Conservation (phyloP, 2,329 filamentous ascomycete species). For the Hysterium pulicare region DNA sequence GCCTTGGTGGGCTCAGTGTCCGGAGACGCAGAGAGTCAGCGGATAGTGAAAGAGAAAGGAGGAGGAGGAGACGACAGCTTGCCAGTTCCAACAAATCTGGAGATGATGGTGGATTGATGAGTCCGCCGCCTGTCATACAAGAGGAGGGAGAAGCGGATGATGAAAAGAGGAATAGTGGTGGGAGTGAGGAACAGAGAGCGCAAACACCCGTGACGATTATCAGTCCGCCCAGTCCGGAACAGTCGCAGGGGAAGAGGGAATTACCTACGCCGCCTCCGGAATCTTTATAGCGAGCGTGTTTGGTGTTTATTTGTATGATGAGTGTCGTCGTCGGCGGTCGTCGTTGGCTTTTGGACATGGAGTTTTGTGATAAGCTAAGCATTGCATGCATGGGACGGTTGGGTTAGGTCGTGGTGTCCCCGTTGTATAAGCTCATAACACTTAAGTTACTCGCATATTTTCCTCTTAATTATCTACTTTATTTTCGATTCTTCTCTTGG, state of each 20-base stretch:
- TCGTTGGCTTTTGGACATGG: too few species aligned
- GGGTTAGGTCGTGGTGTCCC: too few species aligned
- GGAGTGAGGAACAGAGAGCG: conserved; percentile 4
- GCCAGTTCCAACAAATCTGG: conserved; percentile 31
- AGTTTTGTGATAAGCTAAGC: too few species aligned
- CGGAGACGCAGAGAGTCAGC: conserved; percentile 69
- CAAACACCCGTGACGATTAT: conserved; percentile 34
- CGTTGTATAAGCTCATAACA: too few species aligned
- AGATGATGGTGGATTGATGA: conserved; percentile 27
- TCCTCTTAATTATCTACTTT: too few species aligned
- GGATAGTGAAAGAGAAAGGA: conserved; percentile 71
- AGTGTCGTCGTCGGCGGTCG: too few species aligned
- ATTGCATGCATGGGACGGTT: too few species aligned
- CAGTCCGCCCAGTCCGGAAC: conserved; percentile 35
- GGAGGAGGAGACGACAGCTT: conserved; percentile 55
- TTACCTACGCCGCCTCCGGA: conserved; percentile 2
- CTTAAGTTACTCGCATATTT: too few species aligned
- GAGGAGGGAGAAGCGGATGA: conserved; percentile 16
- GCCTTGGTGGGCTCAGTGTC: conserved; percentile 50
- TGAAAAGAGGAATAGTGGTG: conserved; percentile 10
- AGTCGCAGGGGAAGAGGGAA: conserved; percentile 14
- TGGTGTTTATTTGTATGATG: too few species aligned
- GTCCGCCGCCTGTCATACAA: conserved; percentile 30
- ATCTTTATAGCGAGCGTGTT: too few species aligned
- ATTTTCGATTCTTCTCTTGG: too few species aligned